phyloP scores from a whole-genome alignment of 2,329 filamentous ascomycete species.

The Fusarium cicatricum region DNA sequence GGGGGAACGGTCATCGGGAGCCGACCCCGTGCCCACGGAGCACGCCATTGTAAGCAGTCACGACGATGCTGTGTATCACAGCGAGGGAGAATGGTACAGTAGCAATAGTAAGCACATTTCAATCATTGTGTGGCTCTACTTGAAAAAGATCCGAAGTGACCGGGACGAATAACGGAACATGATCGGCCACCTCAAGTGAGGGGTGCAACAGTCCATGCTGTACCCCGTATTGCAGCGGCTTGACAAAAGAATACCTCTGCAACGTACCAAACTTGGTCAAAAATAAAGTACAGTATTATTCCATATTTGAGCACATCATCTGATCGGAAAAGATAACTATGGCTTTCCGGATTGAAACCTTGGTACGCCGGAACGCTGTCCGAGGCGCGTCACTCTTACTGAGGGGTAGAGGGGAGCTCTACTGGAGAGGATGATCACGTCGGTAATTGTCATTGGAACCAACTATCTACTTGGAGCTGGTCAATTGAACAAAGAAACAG shows the following conservation, averaged over 20 bases:
- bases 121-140: no score
- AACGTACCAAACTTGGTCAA: background rate
- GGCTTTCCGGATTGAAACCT: constrained; percentile 8
- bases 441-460: no score
- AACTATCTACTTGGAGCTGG: no score
- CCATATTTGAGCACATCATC: constrained; percentile 19
- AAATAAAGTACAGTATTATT: background rate
- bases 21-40: constrained; percentile 27
- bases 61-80: background rate
- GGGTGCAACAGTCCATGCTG: no score
- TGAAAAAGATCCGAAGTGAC: no score
- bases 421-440: no score
- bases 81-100: background rate
- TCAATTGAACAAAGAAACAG: no score
- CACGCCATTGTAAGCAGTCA: background rate
- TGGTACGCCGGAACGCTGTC: constrained; percentile 12
- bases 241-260: background rate
- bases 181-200: background rate
- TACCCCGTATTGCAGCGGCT: no score
- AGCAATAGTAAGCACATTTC: no score
- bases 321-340: constrained; percentile 24
- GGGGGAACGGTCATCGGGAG: constrained; percentile 27
- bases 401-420: background rate
- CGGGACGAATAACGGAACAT: no score
- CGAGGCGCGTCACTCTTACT: constrained; percentile 10